phyloP scores from a whole-genome alignment of 768 basidiomycete genomes.

The Phaffia australis region DNA sequence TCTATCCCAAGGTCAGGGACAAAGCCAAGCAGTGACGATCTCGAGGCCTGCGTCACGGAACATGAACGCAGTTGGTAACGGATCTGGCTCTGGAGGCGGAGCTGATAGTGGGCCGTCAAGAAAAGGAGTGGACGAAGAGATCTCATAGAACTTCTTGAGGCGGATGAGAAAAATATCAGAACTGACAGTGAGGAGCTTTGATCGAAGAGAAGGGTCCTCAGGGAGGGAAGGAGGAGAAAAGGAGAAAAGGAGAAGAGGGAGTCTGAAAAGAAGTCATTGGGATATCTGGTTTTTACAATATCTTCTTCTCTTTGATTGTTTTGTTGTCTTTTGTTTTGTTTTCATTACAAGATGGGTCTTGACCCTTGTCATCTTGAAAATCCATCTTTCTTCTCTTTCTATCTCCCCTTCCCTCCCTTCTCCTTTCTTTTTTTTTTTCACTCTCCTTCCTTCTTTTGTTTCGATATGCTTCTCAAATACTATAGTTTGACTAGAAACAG shows the following conservation, averaged over 20 bases:
- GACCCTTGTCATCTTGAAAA: background rate
- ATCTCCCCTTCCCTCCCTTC: background rate
- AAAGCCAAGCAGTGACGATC: too few species aligned
- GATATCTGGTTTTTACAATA: slow-evolving; percentile 26
- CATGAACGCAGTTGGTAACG: background rate
- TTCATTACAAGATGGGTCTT: background rate
- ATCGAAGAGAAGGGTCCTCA: slow-evolving; percentile 1
- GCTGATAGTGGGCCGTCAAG: background rate
- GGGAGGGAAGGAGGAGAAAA: background rate
- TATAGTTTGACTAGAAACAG: background rate
- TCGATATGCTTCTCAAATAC: too few species aligned
- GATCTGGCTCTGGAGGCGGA: background rate
- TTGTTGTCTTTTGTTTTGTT: background rate
- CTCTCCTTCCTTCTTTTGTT: background rate
- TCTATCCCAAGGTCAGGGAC: background rate
- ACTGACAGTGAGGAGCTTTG: background rate
- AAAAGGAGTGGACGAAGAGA: background rate
- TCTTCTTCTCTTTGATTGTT: slow-evolving; percentile 25
- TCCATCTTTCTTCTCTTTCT: background rate
- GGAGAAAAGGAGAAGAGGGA: slow-evolving; percentile 16
- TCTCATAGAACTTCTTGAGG: background rate
- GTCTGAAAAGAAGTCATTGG: slow-evolving; percentile 16
- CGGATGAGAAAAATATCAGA: background rate
- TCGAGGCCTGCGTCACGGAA: background rate
- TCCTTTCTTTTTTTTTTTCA: background rate